Base-by-base conservation (phyloP, 371 early-diverging fungal species). In the Batkoa obscura region DNA sequence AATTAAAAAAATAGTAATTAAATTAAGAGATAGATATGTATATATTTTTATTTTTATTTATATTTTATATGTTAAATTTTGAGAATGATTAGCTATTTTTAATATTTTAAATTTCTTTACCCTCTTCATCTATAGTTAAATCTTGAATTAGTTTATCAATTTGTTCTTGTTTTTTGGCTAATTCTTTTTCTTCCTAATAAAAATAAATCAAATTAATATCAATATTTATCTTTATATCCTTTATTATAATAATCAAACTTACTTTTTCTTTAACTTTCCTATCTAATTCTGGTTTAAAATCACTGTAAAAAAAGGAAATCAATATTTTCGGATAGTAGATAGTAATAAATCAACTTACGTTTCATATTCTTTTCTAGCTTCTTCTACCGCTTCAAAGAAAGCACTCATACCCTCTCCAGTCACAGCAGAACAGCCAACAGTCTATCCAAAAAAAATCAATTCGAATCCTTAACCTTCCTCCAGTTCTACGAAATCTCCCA, bases 361-460 rank as follows among this genome's bases (percentile, higher is more conserved):
- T 49, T 85, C 72, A 59, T 95, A 97, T 65, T 95, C 93, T 1
- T 75, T 66, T 2, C 77, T 78, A 10, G 90, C 90, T 43, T 87
- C 88, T 36, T 80, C 77, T 9, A 97, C 78, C 12, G 84, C 84
- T 10, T 75, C 74, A 58, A 99, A 81, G 62, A 99, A 84, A 32
- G 88, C 97, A 38, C 80, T 81, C 68, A 95, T 84, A 10, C 99
- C 99, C 8, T 72, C 77, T 6, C 98, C 98, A 0, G 97, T 96
- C 56, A 90, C 81, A 1, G 97, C 85, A 37, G 92, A 91, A 8
- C 97, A 91, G 23, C 89, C 86, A 0, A 86, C 87, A 6, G 86
- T 79, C 66, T 78, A 39, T 47, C 47, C 58, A 50, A 12, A 15
- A 23, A 42, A 2, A 15, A 32, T 31, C 34, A n/a, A 51, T 15